Percentiles rank a stretch among this genome's conserved stretches.
These are phyloP conservation scores for Exophiala calicioides DNA, from an alignment of 2,329 filamentous ascomycete genomes.

Conservation along the genomic window DNA sequence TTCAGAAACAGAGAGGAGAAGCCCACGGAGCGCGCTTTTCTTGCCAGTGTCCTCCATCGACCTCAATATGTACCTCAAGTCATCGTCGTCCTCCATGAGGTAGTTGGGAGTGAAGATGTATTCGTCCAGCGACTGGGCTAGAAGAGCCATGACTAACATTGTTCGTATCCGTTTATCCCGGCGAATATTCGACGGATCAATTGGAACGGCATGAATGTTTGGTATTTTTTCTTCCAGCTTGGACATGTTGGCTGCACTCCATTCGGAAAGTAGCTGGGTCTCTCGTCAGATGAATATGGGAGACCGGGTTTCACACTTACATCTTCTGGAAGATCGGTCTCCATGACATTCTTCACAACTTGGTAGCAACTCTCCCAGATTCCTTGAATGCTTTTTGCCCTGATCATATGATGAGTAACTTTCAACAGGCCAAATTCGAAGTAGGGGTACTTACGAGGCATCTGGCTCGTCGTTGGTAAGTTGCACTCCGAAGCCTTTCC, in stretches of 20 bases:
- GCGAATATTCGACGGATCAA: conserved; percentile 9
- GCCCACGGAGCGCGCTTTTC: conserved; percentile 1
- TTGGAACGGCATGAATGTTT: neutral
- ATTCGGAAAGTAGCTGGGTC: conserved; percentile 5
- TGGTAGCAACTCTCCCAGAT: conserved; percentile 14
- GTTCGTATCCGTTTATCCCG: conserved; percentile 8
- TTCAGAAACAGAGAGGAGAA: conserved; percentile 11
- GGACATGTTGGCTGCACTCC: conserved; percentile 3
- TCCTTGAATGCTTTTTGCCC: conserved; percentile 5
- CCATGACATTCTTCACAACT: conserved; percentile 6
- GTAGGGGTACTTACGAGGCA: neutral
- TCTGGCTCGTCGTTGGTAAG: conserved; percentile 1
- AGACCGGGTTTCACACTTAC: neutral
- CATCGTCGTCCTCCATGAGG: conserved; percentile 17
- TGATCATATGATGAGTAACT: neutral
- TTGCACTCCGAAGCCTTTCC: neutral
- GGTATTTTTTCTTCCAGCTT: conserved; percentile 12
- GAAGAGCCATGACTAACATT: conserved; percentile 17
- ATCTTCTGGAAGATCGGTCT: conserved; percentile 8
- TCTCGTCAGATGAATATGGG: neutral
- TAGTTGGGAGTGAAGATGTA: conserved; percentile 23
- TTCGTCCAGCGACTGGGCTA: conserved; percentile 15
- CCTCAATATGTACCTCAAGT: conserved; percentile 59
- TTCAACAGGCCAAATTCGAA: neutral
- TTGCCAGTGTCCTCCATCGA: conserved; percentile 62